Evolutionary conservation across 805 yeast species (phyloP), one percentile per base, ranked within the genome.

Genomic region (Candida methanosorbosa): DNA sequence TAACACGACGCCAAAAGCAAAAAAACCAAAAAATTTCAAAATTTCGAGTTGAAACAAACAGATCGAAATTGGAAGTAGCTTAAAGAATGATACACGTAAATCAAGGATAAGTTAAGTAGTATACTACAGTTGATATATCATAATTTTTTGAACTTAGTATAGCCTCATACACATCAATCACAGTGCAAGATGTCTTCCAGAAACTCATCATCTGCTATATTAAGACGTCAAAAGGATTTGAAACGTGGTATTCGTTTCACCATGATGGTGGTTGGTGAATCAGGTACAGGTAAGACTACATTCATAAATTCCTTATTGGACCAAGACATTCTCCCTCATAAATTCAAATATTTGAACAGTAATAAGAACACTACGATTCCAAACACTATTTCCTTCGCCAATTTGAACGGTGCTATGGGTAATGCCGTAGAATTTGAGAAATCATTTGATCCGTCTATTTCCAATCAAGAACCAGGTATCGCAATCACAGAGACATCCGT

Each of bases 221-320:
- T 55, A 28, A 70, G 74, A 47, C 66, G 74, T 40, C 72, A 71
- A 52, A 80, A 77, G 52, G 88, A 81, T 47, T 72, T 75, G 43
- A 78, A 73, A 49, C 77, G 82, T 48, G 87, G 85, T 26, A 68
- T 81, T 49, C 75, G 80, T 42, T 81, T 81, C 61, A 76, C 87
- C 27, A 63, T 82, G 46, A 68, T 82, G 75, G 69, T 80, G 14
- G 75, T 78, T 18, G 94, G 94, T 15, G 72, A 74, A 31, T 69
- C 77, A 41, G 90, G 90, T 14, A 72, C 84, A 0, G 94, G 94
- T 9, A 82, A 81, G 51, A 74, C 88, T 16, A 76, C 90, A 0
- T 82, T 82, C 49, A 64, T 81, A 40, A 82, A 82, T 49, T 69
- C 82, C 29, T 52, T 82, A 33, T 55, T 82, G 40, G 82, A 77